A percentile compares a stretch with the other conserved stretches of the same genome.
These are phyloP conservation scores for Lasiosphaeria hispida DNA, from an alignment of 495 filamentous ascomycete species.

Conservation along the genomic window DNA sequence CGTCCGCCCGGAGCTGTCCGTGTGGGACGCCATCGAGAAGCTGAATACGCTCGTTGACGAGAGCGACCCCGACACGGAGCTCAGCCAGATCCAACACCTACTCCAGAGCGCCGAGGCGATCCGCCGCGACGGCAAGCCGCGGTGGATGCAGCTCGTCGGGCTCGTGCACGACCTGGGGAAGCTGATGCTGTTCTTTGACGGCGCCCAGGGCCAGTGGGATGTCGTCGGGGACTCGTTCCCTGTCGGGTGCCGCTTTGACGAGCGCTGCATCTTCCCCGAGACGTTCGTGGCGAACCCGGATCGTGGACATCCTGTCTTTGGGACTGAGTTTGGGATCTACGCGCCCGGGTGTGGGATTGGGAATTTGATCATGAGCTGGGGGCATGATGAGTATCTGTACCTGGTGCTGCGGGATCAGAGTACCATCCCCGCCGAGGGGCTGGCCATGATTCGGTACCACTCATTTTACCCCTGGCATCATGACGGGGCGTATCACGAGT, in stretches of 20 bases:
- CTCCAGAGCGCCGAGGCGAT: conserved; percentile 86
- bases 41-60: conserved; percentile 87
- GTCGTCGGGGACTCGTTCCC: conserved; percentile 91
- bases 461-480: conserved; percentile 89
- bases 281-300: conserved; percentile 75
- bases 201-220: conserved; percentile 83
- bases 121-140: conserved; percentile 80
- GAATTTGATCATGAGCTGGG: conserved; percentile 86
- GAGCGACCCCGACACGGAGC: conserved; percentile 77
- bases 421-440: conserved; percentile 70
- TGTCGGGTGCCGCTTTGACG: conserved; percentile 79
- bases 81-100: conserved; percentile 84
- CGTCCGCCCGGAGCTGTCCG: conserved; percentile 68
- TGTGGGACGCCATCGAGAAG: conserved; percentile 90
- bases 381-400: conserved; percentile 90
- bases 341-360: conserved; percentile 71
- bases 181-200: conserved; percentile 75
- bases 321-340: conserved; percentile 76
- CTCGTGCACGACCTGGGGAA: conserved; percentile 92
- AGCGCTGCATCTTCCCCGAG: conserved; percentile 73
- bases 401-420: conserved; percentile 77
- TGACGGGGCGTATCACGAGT: conserved; percentile 69
- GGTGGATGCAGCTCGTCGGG: conserved; percentile 88
- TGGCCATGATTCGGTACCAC: conserved; percentile 90
- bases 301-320: conserved; percentile 60